Evolutionary conservation across 129 eudicot genomes (phyloP).

Genomic region (Flaveria linearis): DNA sequence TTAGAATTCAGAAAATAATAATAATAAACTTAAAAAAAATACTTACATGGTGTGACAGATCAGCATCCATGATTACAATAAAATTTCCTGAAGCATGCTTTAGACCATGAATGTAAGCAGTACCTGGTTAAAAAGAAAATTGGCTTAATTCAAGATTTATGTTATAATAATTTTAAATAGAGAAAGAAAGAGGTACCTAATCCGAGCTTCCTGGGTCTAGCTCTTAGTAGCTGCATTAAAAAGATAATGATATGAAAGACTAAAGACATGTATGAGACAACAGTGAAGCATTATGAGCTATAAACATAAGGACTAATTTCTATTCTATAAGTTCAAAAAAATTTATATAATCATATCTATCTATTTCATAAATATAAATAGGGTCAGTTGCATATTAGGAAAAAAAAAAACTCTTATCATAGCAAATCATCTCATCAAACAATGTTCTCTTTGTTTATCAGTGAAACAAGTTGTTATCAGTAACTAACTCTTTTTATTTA

Average conservation of each 20-base stretch:
- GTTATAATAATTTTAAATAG: background rate
- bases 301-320: background rate
- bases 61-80: slow-evolving; percentile 97
- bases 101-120: slow-evolving; percentile 91
- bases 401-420: background rate
- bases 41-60: slow-evolving; percentile 95
- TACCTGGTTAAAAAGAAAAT: slow-evolving; percentile 51
- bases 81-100: slow-evolving; percentile 87
- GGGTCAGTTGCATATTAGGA: background rate
- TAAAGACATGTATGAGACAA: background rate
- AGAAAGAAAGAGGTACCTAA: slow-evolving; percentile 53
- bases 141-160: slow-evolving; percentile 20
- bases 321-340: background rate
- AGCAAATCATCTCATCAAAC: background rate
- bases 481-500: background rate
- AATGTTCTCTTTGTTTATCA: background rate
- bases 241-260: slow-evolving; percentile 14
- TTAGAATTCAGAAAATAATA: background rate
- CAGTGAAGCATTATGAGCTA: background rate
- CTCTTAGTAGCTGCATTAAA: slow-evolving; percentile 63
- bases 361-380: background rate
- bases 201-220: slow-evolving; percentile 90
- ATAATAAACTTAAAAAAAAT: background rate
- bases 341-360: background rate
- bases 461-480: background rate